Evolutionary conservation across 2,329 filamentous ascomycete genomes (phyloP), one percentile per base, ranked within the genome.

Genomic region (Amphichorda felina): DNA sequence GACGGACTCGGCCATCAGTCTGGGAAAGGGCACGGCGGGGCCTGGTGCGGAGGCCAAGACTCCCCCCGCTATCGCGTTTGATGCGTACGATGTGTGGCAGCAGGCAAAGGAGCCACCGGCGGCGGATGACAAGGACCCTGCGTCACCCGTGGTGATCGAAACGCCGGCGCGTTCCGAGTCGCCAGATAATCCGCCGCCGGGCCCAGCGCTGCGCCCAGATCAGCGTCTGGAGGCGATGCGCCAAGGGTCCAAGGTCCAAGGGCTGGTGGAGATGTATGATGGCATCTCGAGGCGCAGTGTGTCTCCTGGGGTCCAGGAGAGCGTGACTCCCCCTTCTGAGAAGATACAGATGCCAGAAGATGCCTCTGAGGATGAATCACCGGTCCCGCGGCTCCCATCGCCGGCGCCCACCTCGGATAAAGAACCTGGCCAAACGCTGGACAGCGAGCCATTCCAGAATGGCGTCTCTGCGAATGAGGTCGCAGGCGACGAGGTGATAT

Each of bases 231-330:
- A 41, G 15, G 24, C 38, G n/a, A 39, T 37, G 4, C 42, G 47
- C 25, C 49, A 61, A 35, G 43, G 46, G 0, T 65, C 63, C 7
- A 71, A 66, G 41, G 66, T 72, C 3, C 64, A 67, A 36, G 62
- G 64, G 33, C 50, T 72, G 17, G 68, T 71, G 22, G 59, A 59
- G 16, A 61, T 66, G 53, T 70, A 60, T 33, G 67, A 75, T 39
- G 63, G 60, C 3, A 55, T 71, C 10, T 44, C 52, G 1, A 56
- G 43, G 35, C 38, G 44, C n/a, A 45, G 29, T 13, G 37, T 34
- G 8, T 37, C 38, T 11, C 36, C 44, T 10, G 22, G 22, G 8
- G 15, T 6, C 10, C 17, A 6, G 10, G 14, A 26, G 14, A 11
- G 13, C 10, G 21, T 22, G 5, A 10, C 33, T 13, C 27, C 27